These are phyloP conservation scores for Lepiota brunneoincarnata DNA, from an alignment of 768 basidiomycete species.

Conservation along the genomic window DNA sequence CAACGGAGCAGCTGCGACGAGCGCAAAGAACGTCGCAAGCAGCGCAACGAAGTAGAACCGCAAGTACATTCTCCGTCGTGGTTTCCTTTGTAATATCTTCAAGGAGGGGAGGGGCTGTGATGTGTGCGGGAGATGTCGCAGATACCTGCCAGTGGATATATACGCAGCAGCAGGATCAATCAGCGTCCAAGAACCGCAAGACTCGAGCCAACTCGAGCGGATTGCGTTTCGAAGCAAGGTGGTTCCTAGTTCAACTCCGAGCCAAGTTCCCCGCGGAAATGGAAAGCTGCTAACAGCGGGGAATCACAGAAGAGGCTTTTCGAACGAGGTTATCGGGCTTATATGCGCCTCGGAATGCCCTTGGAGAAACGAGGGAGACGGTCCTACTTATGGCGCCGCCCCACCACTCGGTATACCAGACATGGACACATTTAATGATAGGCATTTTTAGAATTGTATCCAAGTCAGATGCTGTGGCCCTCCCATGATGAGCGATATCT, in stretches of 20 bases:
- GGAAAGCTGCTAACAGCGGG: neutral
- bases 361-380: neutral
- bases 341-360: slow-evolving; percentile 1
- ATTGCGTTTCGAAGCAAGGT: neutral
- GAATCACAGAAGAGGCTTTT: neutral
- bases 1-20: slow-evolving; percentile 10
- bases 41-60: slow-evolving; percentile 7
- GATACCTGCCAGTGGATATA: neutral
- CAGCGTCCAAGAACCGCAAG: too few species aligned
- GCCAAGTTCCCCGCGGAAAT: slow-evolving; percentile 4
- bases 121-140: neutral
- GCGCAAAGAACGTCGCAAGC: slow-evolving; percentile 2
- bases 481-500: neutral
- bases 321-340: slow-evolving; percentile 2
- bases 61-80: slow-evolving; percentile 9
- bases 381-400: too few species aligned
- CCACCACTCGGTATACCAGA: too few species aligned
- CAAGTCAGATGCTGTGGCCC: neutral
- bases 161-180: too few species aligned
- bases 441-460: too few species aligned
- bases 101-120: neutral
- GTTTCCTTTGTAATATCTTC: neutral
- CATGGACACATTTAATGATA: too few species aligned
- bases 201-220: too few species aligned
- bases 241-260: neutral